Evolutionary conservation across 208 protist species (phyloP), one percentile per base, ranked within the genome.

Genomic region (Leptomonas seymouri): DNA sequence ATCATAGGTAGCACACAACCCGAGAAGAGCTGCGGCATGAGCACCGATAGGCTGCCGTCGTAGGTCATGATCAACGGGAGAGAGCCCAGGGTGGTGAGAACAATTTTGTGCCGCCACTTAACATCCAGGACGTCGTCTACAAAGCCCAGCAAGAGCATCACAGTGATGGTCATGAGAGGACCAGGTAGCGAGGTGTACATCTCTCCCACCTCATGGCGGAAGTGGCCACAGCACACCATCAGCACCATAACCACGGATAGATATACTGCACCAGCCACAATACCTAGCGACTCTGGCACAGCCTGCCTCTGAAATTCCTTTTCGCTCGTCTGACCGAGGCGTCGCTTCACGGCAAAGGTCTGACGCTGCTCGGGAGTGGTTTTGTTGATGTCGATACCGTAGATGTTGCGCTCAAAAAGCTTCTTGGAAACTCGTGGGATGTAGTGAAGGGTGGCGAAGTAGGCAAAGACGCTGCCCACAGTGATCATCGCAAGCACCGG

Each of bases 51-150:
- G 61, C 90, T 93, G 61, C 97, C 96, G 48, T 90, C 81, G 78
- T 99, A 99, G 28, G 85, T 82, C 41, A 97, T 74, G 18, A 99
- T 56, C 5, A 99, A 53, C 23, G 98, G 98, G 3, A 99, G 54
- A 30, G 92, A 87, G 6, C 98, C 97, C 42, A 99, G 72, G 15
- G 95, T 86, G 20, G 99, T 99, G 20, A 99, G 81, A 18, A 99
- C 48, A 3, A 99, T 78, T 78, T 99, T 99, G 80, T 99, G 81
- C 14, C 97, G 85, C 98, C 97, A 99, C 30, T 89, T 87, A 30
- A 99, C 81, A 77, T 99, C 97, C 20, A 99, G 85, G 20, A 99
- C 98, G 82, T 99, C 99, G 84, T 99, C 99, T 15, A 98, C 98
- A 76, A 99, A 99, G 51, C 99, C 99, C 25, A 99, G 78, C 44